Evolutionary conservation across 1,284 basidiomycete genomes (phyloP), one percentile per base, ranked within the genome.

Genomic region (Leccinum pseudoinsigne): DNA sequence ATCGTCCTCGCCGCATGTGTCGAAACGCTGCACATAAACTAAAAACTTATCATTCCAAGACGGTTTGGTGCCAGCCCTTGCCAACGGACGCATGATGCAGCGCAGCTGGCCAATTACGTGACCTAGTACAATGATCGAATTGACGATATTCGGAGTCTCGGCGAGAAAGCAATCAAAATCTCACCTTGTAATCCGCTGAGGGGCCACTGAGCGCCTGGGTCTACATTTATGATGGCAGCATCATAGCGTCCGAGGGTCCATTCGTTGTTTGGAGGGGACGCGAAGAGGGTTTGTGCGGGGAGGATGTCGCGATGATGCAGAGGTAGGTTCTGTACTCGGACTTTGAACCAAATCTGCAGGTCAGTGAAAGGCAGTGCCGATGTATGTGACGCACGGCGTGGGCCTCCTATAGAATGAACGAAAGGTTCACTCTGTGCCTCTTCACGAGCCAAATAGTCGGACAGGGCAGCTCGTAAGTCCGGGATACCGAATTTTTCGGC

Each of bases 191-290:
- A 16, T 4, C 50, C 10, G 9, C 36, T 40, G 5, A 10, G 18
- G 18, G 58, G 58, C 58, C 58, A 59, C 6, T 40, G 23, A 28
- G 58, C 6, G 4, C 18, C 54, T 55, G 34, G 18, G 9, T 59
- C 36, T 9, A 59, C 50, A 53, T 59, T 59, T 23, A 59, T 12
- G 9, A 53, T 59, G 9, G 58, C 50, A 26, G 58, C 16, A n/a
- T 59, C 34, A 31, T 53, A 59, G 16, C 4, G 36, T 12, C 58
- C 36, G 8, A 28, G 23, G 14, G 34, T 51, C 50, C 58, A 59
- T 40, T 26, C 45, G 4, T 54, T 31, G 53, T 54, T 16, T 31
- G 53, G 53, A 21, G 53, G 53, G 14, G 53, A 54, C 9, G 9
- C 26, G 16, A 54, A 54, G 16, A 54, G 26, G 10, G 53, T 54